These are phyloP conservation scores for Geotrichum phurueaensis DNA, from an alignment of 1,139 yeast species.

Conservation along the genomic window DNA sequence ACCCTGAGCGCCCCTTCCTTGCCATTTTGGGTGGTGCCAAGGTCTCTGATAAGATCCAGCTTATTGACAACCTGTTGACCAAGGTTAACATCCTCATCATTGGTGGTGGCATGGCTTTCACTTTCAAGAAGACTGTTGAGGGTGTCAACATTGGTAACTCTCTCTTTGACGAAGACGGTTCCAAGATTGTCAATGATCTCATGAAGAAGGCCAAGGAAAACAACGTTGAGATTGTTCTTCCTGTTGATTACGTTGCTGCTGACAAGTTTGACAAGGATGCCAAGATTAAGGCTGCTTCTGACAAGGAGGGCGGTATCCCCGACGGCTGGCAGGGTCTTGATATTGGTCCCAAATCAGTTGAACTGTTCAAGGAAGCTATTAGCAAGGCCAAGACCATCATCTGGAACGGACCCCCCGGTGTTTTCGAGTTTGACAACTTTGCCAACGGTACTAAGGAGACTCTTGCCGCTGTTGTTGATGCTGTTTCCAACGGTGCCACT, in stretches of 20 bases:
- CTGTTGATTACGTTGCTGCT: slow-evolving; percentile 90
- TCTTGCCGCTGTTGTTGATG: slow-evolving; percentile 79
- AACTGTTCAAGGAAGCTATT: slow-evolving; percentile 70
- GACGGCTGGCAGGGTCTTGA: slow-evolving; percentile 93
- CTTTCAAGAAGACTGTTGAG: slow-evolving; percentile 88
- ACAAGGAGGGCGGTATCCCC: slow-evolving; percentile 75
- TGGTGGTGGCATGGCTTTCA: slow-evolving; percentile 99
- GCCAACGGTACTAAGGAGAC: slow-evolving; percentile 84
- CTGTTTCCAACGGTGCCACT: slow-evolving; percentile 83
- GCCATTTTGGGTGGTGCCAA: slow-evolving; percentile 98
- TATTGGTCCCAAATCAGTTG: slow-evolving; percentile 79
- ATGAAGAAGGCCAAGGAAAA: slow-evolving; percentile 92
- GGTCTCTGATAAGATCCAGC: slow-evolving; percentile 95
- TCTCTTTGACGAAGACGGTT: slow-evolving; percentile 83
- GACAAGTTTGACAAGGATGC: slow-evolving; percentile 92
- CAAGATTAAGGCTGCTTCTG: slow-evolving; percentile 68
- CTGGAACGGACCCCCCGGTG: slow-evolving; percentile 99
- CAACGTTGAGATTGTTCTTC: slow-evolving; percentile 84
- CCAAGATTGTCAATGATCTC: slow-evolving; percentile 83
- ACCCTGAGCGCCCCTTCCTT: slow-evolving; percentile 93
- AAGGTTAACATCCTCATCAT: slow-evolving; percentile 88
- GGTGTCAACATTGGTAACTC: slow-evolving; percentile 81
- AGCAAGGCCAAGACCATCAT: slow-evolving; percentile 92
- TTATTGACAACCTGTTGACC: slow-evolving; percentile 91
- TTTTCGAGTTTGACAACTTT: slow-evolving; percentile 88